These are phyloP conservation scores for Lasiodiplodia sp. DNA, from an alignment of 2,329 filamentous ascomycete species.

Conservation along the genomic window DNA sequence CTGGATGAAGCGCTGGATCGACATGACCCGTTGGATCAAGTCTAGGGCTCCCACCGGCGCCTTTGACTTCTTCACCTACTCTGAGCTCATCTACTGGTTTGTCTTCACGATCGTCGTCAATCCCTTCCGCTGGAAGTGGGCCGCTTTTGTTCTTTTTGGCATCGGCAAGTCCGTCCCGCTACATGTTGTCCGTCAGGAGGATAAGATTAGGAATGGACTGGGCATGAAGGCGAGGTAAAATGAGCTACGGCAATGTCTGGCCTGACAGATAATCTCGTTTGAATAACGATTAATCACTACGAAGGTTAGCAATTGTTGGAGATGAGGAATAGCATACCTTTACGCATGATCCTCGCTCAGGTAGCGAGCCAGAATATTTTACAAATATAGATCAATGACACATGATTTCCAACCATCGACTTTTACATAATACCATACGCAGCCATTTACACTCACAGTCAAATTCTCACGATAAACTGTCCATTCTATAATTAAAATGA, in stretches of 20 bases:
- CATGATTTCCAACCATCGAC: background rate
- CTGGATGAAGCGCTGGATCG: slow-evolving; percentile 87
- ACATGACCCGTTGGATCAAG: slow-evolving; percentile 80
- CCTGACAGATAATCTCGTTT: no score
- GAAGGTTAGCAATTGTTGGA: background rate
- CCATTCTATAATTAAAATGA: no score
- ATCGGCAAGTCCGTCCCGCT: slow-evolving; percentile 71
- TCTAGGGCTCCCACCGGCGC: slow-evolving; percentile 72
- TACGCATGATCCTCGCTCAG: background rate
- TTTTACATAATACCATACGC: no score
- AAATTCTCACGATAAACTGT: no score
- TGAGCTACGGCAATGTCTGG: no score
- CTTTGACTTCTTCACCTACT: slow-evolving; percentile 90
- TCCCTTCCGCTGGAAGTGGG: slow-evolving; percentile 92
- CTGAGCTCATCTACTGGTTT: slow-evolving; percentile 87
- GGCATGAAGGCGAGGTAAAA: slow-evolving; percentile 20
- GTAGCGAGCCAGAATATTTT: background rate
- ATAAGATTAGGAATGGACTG: slow-evolving; percentile 57
- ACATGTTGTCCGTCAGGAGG: slow-evolving; percentile 71
- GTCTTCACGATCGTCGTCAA: slow-evolving; percentile 79
- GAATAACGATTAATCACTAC: no score
- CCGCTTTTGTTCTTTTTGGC: slow-evolving; percentile 80
- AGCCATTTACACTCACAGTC: background rate
- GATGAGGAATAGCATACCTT: background rate
- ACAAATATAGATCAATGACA: background rate